Conservation (phyloP, 2,329 filamentous ascomycete genomes). For the Leptoxyphium fumago region DNA sequence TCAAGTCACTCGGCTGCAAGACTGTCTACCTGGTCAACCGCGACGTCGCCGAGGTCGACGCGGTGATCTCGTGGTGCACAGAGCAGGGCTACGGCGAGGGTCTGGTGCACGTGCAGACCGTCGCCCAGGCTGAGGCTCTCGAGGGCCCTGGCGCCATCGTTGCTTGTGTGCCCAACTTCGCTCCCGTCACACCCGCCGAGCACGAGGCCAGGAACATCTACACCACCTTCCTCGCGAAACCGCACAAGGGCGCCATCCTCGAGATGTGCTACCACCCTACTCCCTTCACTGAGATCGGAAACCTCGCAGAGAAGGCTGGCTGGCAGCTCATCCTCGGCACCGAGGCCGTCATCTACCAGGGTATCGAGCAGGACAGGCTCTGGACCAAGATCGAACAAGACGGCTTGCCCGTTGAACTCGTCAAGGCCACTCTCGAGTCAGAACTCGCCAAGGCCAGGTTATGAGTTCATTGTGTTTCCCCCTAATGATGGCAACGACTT, state of each 20-base stretch:
- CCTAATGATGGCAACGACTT: too few relatives aligned
- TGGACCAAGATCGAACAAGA: constrained; percentile 51
- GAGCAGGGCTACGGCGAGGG: constrained; percentile 43
- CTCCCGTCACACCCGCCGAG: constrained; percentile 52
- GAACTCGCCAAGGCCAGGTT: constrained; percentile 9
- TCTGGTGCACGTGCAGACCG: constrained; percentile 46
- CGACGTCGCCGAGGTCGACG: constrained; percentile 50
- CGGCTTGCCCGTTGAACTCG: constrained; percentile 44
- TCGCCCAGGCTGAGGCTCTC: constrained; percentile 44
- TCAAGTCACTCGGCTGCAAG: constrained; percentile 51
- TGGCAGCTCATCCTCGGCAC: constrained; percentile 66
- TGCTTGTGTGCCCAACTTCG: constrained; percentile 61
- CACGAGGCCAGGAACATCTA: constrained; percentile 42
- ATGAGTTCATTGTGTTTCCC: background rate
- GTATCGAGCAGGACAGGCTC: constrained; percentile 44
- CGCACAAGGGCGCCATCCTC: constrained; percentile 51
- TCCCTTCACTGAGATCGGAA: constrained; percentile 52
- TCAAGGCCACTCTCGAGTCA: constrained; percentile 38
- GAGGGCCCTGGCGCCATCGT: constrained; percentile 53
- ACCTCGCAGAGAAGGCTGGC: constrained; percentile 43
- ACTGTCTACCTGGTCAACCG: constrained; percentile 67
- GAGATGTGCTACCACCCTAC: constrained; percentile 76
- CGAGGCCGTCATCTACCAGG: constrained; percentile 65
- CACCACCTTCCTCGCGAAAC: constrained; percentile 33
- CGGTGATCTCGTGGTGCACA: constrained; percentile 50